These are phyloP conservation scores for Calophaca sinica DNA, from an alignment of 306 rosid genomes.

Conservation along the genomic window DNA sequence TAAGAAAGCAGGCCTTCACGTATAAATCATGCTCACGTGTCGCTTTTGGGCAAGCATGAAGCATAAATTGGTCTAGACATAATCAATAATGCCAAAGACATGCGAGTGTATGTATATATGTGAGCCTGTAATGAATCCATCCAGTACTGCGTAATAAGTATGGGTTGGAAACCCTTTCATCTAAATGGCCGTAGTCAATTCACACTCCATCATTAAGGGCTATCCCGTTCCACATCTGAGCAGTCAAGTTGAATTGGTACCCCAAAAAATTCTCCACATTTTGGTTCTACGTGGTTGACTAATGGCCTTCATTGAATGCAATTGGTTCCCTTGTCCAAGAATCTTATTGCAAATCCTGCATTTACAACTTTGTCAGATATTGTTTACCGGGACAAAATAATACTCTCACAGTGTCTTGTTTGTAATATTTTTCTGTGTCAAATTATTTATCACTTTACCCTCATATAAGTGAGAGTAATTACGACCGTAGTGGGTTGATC, in stretches of 20 bases:
- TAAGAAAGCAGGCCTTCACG: slow-evolving; percentile 39
- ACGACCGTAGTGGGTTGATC: too few relatives aligned
- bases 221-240: slow-evolving; percentile 36
- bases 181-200: slow-evolving; percentile 65
- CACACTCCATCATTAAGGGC: slow-evolving; percentile 52
- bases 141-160: slow-evolving; percentile 45
- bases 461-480: too few relatives aligned
- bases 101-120: slow-evolving; percentile 11
- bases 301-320: slow-evolving; percentile 44
- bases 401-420: too few relatives aligned
- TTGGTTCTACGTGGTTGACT: slow-evolving; percentile 46
- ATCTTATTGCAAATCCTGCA: slow-evolving; percentile 50
- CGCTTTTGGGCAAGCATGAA: slow-evolving; percentile 42
- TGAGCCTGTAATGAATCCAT: slow-evolving; percentile 8
- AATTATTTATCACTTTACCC: too few relatives aligned
- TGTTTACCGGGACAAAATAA: slow-evolving; percentile 40
- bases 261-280: slow-evolving; percentile 24
- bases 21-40: slow-evolving; percentile 45
- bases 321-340: slow-evolving; percentile 51
- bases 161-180: slow-evolving; percentile 46
- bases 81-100: slow-evolving; percentile 41
- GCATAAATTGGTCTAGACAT: slow-evolving; percentile 39
- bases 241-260: slow-evolving; percentile 36
- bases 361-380: slow-evolving; percentile 51
- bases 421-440: too few relatives aligned